These are phyloP conservation scores for Caloboletus inedulis DNA, from an alignment of 1,284 basidiomycete species.

Conservation along the genomic window DNA sequence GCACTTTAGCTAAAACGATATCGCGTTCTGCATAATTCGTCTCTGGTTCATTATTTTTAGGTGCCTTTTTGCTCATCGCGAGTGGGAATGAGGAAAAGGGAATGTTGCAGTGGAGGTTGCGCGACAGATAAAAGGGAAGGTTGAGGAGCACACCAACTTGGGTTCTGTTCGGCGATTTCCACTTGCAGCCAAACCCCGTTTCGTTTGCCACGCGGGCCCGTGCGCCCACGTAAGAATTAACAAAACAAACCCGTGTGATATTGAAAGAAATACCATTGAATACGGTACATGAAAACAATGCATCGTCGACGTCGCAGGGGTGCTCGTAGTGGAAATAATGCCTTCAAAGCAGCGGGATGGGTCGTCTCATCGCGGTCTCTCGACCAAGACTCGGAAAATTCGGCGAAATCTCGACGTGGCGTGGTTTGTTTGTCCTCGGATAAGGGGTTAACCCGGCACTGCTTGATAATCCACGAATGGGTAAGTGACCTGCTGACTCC, in stretches of 20 bases:
- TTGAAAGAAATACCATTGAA: slow-evolving; percentile 33
- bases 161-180: slow-evolving; percentile 41
- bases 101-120: slow-evolving; percentile 26
- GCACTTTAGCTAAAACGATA: slow-evolving; percentile 88
- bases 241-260: slow-evolving; percentile 33
- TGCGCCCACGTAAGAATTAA: slow-evolving; percentile 40
- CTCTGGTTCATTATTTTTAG: slow-evolving; percentile 46
- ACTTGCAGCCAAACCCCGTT: slow-evolving; percentile 38
- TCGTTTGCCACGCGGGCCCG: slow-evolving; percentile 40
- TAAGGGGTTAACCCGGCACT: slow-evolving; percentile 27
- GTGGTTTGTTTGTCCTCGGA: slow-evolving; percentile 34
- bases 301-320: slow-evolving; percentile 20
- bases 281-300: slow-evolving; percentile 28
- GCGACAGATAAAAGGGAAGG: slow-evolving; percentile 39
- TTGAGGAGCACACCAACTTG: slow-evolving; percentile 40
- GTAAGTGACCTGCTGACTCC: slow-evolving; percentile 1
- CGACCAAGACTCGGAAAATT: slow-evolving; percentile 10
- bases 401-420: slow-evolving; percentile 11
- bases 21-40: slow-evolving; percentile 62
- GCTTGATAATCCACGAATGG: slow-evolving; percentile 24
- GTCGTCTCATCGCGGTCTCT: not conserved
- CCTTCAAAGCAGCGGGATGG: slow-evolving; percentile 13
- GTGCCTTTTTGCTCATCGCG: slow-evolving; percentile 58
- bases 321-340: slow-evolving; percentile 18
- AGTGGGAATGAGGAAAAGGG: slow-evolving; percentile 11